Conservation (phyloP, 2,329 filamentous ascomycete species). For the Aspergillus floridensis region DNA sequence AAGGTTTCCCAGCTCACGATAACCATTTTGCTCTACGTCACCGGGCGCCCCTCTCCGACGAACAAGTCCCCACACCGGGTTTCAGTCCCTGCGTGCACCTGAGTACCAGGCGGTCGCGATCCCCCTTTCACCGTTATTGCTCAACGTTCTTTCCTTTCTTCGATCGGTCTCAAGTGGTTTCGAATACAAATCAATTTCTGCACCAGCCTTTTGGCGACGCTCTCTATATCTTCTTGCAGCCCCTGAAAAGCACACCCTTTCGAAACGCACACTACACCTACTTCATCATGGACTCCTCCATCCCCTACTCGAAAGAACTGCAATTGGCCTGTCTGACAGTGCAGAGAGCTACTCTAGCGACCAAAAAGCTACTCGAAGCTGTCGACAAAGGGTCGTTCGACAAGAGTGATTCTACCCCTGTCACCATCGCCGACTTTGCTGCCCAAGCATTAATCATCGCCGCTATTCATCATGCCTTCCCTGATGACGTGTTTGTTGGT, state of each 20-base stretch:
- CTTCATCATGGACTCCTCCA: conserved; percentile 24
- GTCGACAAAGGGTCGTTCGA: conserved; percentile 53
- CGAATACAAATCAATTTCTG: no score
- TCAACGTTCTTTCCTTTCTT: not conserved
- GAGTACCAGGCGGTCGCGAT: not conserved
- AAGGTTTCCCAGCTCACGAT: not conserved
- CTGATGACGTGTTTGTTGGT: conserved; percentile 58
- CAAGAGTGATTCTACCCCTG: conserved; percentile 59
- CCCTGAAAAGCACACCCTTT: not conserved
- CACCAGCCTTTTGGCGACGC: no score
- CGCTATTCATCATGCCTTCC: conserved; percentile 54
- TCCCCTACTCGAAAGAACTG: conserved; percentile 37
- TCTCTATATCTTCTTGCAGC: no score
- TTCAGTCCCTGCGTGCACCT: not conserved
- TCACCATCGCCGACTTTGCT: conserved; percentile 64
- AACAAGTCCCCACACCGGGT: conserved; percentile 1
- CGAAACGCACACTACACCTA: not conserved
- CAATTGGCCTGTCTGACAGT: conserved; percentile 47
- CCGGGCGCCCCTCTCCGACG: conserved; percentile 1
- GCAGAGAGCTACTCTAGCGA: conserved; percentile 57
- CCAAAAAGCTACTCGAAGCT: conserved; percentile 52
- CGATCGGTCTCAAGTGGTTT: no score
- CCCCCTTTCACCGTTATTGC: not conserved
- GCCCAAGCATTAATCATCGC: conserved; percentile 62
- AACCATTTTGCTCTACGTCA: not conserved